Evolutionary conservation across 2,329 filamentous ascomycete species (phyloP).

Genomic region (Simplicillium sp.): DNA sequence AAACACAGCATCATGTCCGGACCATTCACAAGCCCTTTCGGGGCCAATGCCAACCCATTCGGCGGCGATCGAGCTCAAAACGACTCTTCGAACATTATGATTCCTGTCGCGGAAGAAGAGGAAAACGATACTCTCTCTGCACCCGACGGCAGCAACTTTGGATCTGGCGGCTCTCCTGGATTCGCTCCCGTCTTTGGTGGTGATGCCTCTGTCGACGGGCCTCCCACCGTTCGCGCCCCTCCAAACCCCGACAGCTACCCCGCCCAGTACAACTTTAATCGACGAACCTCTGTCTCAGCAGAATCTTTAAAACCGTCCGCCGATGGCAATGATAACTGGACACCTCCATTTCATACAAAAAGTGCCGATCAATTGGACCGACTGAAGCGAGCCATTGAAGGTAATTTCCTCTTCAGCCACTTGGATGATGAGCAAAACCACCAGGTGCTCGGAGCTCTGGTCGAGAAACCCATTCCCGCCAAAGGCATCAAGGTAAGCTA

Average conservation of each 20-base stretch:
- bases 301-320: constrained; percentile 89
- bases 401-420: constrained; percentile 90
- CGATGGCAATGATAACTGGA: constrained; percentile 80
- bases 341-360: constrained; percentile 78
- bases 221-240: constrained; percentile 35
- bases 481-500: constrained; percentile 62
- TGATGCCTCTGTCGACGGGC: constrained; percentile 35
- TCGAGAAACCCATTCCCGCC: constrained; percentile 91
- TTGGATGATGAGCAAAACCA: constrained; percentile 86
- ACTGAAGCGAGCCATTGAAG: constrained; percentile 70
- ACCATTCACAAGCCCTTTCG: constrained; percentile 67
- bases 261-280: constrained; percentile 85
- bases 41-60: constrained; percentile 64
- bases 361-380: constrained; percentile 69
- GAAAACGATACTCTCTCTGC: constrained; percentile 69
- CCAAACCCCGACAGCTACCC: constrained; percentile 65
- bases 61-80: constrained; percentile 37
- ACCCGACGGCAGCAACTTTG: constrained; percentile 56
- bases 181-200: constrained; percentile 46
- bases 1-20: constrained; percentile 52
- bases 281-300: constrained; percentile 91
- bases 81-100: constrained; percentile 26
- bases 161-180: constrained; percentile 27
- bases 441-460: constrained; percentile 80
- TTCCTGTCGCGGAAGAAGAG: constrained; percentile 69